Conservation (phyloP, 2,329 filamentous ascomycete species). For the Curvularia sp. region DNA sequence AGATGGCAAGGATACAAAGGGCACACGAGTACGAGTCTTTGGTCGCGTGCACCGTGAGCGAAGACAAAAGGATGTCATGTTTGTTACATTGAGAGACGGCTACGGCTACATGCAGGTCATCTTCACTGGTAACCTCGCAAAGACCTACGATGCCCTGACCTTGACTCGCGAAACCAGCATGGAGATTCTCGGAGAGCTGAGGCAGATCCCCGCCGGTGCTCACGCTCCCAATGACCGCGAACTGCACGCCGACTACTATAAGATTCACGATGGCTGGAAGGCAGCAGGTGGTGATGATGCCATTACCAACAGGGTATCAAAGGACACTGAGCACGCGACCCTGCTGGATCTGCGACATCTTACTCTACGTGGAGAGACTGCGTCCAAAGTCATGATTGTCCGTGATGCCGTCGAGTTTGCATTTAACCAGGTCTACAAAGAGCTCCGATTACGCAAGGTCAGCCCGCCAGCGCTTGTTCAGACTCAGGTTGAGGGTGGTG, state of each 20-base stretch:
- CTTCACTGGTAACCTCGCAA: slow-evolving; percentile 79
- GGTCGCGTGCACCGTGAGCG: slow-evolving; percentile 84
- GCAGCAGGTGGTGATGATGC: slow-evolving; percentile 88
- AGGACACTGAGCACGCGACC: slow-evolving; percentile 72
- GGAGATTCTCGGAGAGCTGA: slow-evolving; percentile 82
- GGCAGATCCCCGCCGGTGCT: slow-evolving; percentile 77
- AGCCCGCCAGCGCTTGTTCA: slow-evolving; percentile 90
- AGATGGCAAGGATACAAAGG: slow-evolving; percentile 62
- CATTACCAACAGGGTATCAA: slow-evolving; percentile 82
- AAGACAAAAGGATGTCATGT: slow-evolving; percentile 83
- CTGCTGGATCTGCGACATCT: slow-evolving; percentile 85
- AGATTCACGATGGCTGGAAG: slow-evolving; percentile 69
- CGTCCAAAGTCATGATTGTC: slow-evolving; percentile 86
- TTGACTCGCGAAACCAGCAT: slow-evolving; percentile 89
- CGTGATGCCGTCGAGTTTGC: slow-evolving; percentile 81
- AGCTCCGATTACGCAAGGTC: slow-evolving; percentile 80
- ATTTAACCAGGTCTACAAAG: slow-evolving; percentile 80
- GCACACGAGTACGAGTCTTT: slow-evolving; percentile 78
- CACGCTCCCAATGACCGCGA: slow-evolving; percentile 85
- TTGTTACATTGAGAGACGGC: slow-evolving; percentile 85
- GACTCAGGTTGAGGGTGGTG: slow-evolving; percentile 92
- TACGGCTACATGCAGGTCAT: slow-evolving; percentile 87
- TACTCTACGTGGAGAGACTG: slow-evolving; percentile 81
- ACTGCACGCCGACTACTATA: slow-evolving; percentile 88
- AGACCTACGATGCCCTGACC: slow-evolving; percentile 89